Base-by-base conservation (phyloP, 352 stramenopile genomes). In the Globisporangium radiosum region DNA sequence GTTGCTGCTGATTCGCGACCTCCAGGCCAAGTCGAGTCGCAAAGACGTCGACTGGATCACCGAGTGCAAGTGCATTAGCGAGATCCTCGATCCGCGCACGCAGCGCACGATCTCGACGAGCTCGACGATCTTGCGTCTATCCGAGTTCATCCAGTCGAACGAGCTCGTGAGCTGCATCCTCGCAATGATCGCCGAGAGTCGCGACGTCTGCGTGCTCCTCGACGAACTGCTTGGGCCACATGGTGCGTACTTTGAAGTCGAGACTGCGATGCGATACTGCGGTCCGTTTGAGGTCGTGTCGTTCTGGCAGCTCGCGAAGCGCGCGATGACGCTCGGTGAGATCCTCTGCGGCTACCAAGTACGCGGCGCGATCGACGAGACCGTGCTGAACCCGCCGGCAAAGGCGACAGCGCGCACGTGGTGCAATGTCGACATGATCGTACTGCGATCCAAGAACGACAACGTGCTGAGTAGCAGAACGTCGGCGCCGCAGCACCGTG, bases 91-190 rank as follows among this genome's bases (percentile, higher is more conserved):
- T 48, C 85, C 83, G n/a, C 68, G 86, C 3, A 96, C 87, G 36
- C 86, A 93, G 60, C 78, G 78, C 10, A 88, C 89, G 2, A 92
- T 95, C 43, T 82, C 81, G 3, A 88, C 72, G 7, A 91, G 80
- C 56, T 63, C 65, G 25, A 88, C 76, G 0, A 92, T 95, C 19
- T 65, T 88, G n/a, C 70, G 71, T 37, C 71, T 90, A 4, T 92
- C 81, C 1, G 84, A 93, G 25, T 96, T 95, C 58, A 90, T 96
- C 51, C 85, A 94, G 69, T 95, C 86, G 14, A 96, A 95, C 52
- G 80, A 95, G 53, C 71, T 95, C 10, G 74, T 95, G n/a, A 87
- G 73, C 36, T 86, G 78, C 10, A 90, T 93, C 9, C 70, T 96
- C 19, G 88, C 88, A 0, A 93, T 95, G 81, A 91, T 96, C 37